These are phyloP conservation scores for Cruciata laevipes DNA, from an alignment of 257 asterid genomes.

Conservation along the genomic window DNA sequence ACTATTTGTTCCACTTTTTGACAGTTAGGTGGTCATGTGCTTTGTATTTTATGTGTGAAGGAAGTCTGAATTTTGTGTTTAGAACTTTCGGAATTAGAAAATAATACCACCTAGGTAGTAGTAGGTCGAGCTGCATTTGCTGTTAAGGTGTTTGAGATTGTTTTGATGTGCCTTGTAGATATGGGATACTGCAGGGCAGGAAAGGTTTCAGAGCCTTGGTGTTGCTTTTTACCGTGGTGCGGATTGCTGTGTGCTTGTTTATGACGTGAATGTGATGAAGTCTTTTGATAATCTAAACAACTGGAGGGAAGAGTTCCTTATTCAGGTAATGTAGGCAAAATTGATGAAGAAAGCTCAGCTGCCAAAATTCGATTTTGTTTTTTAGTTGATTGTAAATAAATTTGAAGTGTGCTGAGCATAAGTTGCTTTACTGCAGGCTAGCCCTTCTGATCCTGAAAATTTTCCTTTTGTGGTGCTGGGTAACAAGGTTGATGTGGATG, in stretches of 20 bases:
- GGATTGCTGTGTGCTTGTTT: slow-evolving; percentile 96
- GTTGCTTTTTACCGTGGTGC: slow-evolving; percentile 99
- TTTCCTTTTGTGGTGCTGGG: slow-evolving; percentile 98
- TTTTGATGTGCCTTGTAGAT: slow-evolving; percentile 38
- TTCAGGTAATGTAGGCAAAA: slow-evolving; percentile 51
- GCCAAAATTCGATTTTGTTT: not conserved
- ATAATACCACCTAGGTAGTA: not conserved
- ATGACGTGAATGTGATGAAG: slow-evolving; percentile 89
- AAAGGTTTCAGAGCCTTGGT: slow-evolving; percentile 98
- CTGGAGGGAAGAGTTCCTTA: slow-evolving; percentile 96
- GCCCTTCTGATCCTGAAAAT: slow-evolving; percentile 95
- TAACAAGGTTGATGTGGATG: slow-evolving; percentile 92
- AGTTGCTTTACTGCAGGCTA: slow-evolving; percentile 58
- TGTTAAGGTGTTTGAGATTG: not conserved
- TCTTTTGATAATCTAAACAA: slow-evolving; percentile 89
- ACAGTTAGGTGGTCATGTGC: no score
- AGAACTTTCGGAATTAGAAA: not conserved
- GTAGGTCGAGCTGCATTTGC: not conserved
- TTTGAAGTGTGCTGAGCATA: not conserved
- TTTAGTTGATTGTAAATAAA: not conserved
- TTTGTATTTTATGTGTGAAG: no score
- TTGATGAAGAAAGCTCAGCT: not conserved
- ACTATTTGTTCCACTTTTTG: no score
- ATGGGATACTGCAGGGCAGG: slow-evolving; percentile 99
- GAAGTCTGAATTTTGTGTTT: not conserved